phyloP scores from a whole-genome alignment of 331 rosid genomes.

The Saraca asoca region DNA sequence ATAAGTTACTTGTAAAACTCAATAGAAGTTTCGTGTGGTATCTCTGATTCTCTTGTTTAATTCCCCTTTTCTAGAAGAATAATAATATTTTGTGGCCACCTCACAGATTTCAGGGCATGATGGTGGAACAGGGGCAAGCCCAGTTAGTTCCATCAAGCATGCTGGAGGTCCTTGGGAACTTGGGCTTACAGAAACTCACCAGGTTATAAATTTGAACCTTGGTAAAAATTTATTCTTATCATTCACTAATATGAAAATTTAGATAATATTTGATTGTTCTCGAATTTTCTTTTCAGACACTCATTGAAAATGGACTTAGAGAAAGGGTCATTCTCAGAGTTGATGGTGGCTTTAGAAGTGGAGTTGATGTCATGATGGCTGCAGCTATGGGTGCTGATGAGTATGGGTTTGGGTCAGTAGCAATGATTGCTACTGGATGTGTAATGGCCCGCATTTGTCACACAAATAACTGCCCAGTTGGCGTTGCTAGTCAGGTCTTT shows the following conservation, averaged over 20 bases:
- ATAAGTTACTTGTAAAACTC: background rate
- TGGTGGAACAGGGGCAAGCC: conserved; percentile 99
- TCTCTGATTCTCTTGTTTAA: background rate
- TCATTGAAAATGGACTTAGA: conserved; percentile 83
- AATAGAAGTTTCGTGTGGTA: background rate
- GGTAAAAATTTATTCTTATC: conserved; percentile 34
- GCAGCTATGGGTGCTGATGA: conserved; percentile 98
- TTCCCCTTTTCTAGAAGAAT: background rate
- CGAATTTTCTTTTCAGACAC: conserved; percentile 60
- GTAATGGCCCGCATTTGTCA: conserved; percentile 99
- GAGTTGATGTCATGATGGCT: conserved; percentile 96
- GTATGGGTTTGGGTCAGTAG: conserved; percentile 94
- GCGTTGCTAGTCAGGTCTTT: conserved; percentile 95
- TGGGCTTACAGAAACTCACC: conserved; percentile 93
- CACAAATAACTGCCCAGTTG: conserved; percentile 97
- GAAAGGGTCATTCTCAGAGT: conserved; percentile 98
- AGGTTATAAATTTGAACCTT: conserved; percentile 58
- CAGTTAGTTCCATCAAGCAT: conserved; percentile 97
- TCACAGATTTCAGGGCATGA: conserved; percentile 97
- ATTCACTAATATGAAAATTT: conserved; percentile 21
- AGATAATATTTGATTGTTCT: conserved; percentile 31
- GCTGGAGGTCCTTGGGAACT: conserved; percentile 99
- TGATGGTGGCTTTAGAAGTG: conserved; percentile 98
- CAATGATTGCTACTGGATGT: conserved; percentile 97
- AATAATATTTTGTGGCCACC: conserved; percentile 15